These are phyloP conservation scores for Berberis thunbergii DNA, from an alignment of 164 flowering plant species.

Conservation along the genomic window DNA sequence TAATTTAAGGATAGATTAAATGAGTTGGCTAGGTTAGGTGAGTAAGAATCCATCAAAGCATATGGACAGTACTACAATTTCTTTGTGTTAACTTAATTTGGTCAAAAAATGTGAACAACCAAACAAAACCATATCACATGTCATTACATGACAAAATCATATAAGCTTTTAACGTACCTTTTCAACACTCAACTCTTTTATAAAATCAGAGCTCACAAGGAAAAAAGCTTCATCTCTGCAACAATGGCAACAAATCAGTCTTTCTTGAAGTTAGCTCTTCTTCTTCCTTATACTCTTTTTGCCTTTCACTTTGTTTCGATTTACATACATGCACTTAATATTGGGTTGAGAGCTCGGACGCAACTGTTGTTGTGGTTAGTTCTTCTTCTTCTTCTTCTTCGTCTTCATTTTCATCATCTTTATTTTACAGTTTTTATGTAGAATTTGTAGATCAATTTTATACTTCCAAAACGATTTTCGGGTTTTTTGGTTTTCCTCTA, in stretches of 20 bases:
- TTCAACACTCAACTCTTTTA: conserved; percentile 5
- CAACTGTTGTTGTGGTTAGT: no score
- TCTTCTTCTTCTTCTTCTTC: no score
- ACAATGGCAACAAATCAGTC: conserved; percentile 16
- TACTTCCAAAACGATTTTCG: no score
- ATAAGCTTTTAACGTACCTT: neutral
- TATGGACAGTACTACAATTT: no score
- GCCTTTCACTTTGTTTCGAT: conserved; percentile 6
- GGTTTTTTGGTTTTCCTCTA: no score
- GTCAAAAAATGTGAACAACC: conserved; percentile 9
- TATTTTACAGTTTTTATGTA: no score
- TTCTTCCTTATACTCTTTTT: conserved; percentile 11
- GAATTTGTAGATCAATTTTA: no score
- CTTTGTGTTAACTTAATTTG: neutral
- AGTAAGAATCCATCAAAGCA: neutral
- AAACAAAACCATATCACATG: conserved; percentile 26
- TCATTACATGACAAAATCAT: conserved; percentile 23
- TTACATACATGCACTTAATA: no score
- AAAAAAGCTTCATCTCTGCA: conserved; percentile 21
- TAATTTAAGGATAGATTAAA: no score
- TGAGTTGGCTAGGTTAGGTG: no score
- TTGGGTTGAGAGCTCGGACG: no score
- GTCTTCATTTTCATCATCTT: no score
- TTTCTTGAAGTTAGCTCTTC: conserved; percentile 17
- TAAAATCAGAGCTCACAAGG: conserved; percentile 17